A percentile compares a stretch with the other conserved stretches of the same genome.
These are phyloP conservation scores for Neurospora sp. DNA, from an alignment of 495 filamentous ascomycete species.

Conservation along the genomic window DNA sequence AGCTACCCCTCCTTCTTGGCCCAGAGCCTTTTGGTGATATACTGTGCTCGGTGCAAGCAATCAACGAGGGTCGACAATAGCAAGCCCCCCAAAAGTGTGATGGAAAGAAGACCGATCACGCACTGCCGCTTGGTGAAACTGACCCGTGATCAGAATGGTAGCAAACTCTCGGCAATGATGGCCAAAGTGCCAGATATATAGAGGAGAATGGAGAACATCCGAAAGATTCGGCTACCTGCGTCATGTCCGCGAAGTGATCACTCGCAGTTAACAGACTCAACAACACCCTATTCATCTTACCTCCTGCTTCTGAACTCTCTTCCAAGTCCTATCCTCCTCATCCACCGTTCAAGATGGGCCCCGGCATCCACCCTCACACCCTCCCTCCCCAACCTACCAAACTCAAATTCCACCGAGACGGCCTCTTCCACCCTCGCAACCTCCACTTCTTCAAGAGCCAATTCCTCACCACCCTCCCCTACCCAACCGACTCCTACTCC, in stretches of 20 bases:
- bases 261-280: background rate
- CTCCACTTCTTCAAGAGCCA: slow-evolving; percentile 5
- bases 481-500: slow-evolving; percentile 5
- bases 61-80: background rate
- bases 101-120: background rate
- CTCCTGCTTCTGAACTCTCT: background rate
- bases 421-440: background rate
- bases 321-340: background rate
- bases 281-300: background rate
- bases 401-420: background rate
- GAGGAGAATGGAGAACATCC: background rate
- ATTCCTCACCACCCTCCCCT: slow-evolving; percentile 4
- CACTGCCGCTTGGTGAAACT: background rate
- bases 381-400: background rate
- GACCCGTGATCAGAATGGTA: background rate
- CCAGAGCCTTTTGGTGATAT: background rate
- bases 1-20: background rate
- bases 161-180: background rate
- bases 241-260: background rate
- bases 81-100: background rate
- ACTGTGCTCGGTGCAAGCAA: background rate
- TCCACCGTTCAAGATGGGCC: background rate
- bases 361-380: background rate
- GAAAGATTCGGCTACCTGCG: background rate
- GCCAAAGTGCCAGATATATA: background rate